These are phyloP conservation scores for Fusarium sarcochroum DNA, from an alignment of 2,329 filamentous ascomycete species.

Conservation along the genomic window DNA sequence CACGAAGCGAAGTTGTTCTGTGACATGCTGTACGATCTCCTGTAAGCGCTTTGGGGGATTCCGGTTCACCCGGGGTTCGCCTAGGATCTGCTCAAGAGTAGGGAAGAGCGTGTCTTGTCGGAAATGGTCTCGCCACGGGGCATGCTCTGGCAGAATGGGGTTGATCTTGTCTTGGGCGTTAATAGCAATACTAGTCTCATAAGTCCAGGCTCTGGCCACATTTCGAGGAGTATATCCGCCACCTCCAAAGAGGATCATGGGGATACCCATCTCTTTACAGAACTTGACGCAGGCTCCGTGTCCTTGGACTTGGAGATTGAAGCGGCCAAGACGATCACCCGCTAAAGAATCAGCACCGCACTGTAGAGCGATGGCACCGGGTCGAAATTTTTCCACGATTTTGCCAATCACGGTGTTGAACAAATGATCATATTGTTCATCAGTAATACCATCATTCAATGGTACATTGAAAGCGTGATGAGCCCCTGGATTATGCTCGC, in stretches of 20 bases:
- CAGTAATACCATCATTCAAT: constrained; percentile 90
- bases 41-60: constrained; percentile 83
- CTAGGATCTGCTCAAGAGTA: constrained; percentile 79
- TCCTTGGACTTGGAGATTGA: constrained; percentile 96
- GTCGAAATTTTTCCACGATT: constrained; percentile 87
- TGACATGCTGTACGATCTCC: constrained; percentile 82
- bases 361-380: constrained; percentile 91
- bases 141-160: constrained; percentile 81
- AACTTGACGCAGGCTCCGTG: constrained; percentile 93
- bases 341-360: constrained; percentile 96
- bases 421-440: constrained; percentile 87
- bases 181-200: constrained; percentile 93
- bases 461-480: constrained; percentile 94
- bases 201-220: constrained; percentile 95
- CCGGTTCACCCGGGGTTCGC: constrained; percentile 80
- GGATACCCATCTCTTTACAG: constrained; percentile 84
- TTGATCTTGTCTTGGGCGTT: constrained; percentile 78
- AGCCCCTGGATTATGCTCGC: constrained; percentile 87
- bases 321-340: constrained; percentile 92
- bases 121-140: constrained; percentile 91
- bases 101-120: constrained; percentile 90
- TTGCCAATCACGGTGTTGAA: constrained; percentile 86
- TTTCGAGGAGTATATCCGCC: constrained; percentile 98
- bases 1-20: constrained; percentile 89
- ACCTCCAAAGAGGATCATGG: constrained; percentile 91